A percentile compares a stretch with the other conserved stretches of the same genome.
phyloP scores from a whole-genome alignment of 2,329 filamentous ascomycete genomes.

The Drechmeria coniospora region DNA sequence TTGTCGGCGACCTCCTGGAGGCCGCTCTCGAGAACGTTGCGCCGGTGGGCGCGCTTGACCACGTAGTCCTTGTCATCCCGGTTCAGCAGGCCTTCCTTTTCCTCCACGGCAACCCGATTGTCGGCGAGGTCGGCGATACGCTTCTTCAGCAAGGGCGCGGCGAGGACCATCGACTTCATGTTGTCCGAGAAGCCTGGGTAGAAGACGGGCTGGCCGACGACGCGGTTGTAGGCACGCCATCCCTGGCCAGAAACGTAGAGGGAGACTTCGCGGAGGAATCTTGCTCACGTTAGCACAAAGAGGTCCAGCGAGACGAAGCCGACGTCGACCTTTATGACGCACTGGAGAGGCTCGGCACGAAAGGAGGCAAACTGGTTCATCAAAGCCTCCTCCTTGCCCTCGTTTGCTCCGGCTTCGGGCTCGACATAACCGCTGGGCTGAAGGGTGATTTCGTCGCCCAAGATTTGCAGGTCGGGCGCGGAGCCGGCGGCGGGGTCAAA shows the following conservation, averaged over 20 bases:
- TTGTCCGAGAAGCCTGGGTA: slow-evolving; percentile 84
- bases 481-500: slow-evolving; percentile 22
- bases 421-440: slow-evolving; percentile 57
- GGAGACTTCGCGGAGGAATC: slow-evolving; percentile 86
- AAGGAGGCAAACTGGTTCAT: slow-evolving; percentile 81
- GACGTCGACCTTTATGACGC: slow-evolving; percentile 8
- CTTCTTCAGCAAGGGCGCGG: slow-evolving; percentile 55
- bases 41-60: slow-evolving; percentile 35
- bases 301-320: neutral
- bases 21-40: slow-evolving; percentile 52
- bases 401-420: slow-evolving; percentile 28
- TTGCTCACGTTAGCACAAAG: slow-evolving; percentile 15
- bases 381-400: slow-evolving; percentile 48
- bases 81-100: slow-evolving; percentile 53
- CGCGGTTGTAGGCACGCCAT: slow-evolving; percentile 86
- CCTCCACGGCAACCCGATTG: slow-evolving; percentile 58
- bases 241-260: slow-evolving; percentile 84
- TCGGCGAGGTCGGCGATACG: slow-evolving; percentile 67
- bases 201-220: slow-evolving; percentile 85
- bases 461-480: slow-evolving; percentile 63
- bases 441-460: slow-evolving; percentile 58
- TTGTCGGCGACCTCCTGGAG: slow-evolving; percentile 70
- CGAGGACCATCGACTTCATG: slow-evolving; percentile 67
- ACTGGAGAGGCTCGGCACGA: slow-evolving; percentile 51
- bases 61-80: slow-evolving; percentile 37